Evolutionary conservation across 768 basidiomycete genomes (phyloP).

Genomic region (Kwoniella bestiolae): DNA sequence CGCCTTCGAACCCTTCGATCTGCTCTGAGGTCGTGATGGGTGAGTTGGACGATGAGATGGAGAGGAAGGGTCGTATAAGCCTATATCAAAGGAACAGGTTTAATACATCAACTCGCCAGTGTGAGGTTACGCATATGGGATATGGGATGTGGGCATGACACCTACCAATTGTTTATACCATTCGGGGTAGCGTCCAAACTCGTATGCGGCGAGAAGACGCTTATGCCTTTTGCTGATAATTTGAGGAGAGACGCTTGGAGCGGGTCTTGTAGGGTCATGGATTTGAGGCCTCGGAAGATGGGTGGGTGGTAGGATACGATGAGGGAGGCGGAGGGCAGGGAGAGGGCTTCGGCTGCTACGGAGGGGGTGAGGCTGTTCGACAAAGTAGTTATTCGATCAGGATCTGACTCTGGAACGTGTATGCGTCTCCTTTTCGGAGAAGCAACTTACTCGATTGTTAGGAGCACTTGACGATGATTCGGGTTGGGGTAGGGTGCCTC

Average conservation of each 20-base stretch:
- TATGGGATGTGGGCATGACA: neutral
- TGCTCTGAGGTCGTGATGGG: slow-evolving; percentile 32
- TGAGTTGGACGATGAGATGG: slow-evolving; percentile 16
- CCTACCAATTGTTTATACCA: slow-evolving; percentile 85
- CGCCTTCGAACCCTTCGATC: slow-evolving; percentile 50
- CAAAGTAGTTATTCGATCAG: no score
- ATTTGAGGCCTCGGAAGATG: slow-evolving; percentile 69
- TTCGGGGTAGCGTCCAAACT: slow-evolving; percentile 80
- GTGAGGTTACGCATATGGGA: neutral
- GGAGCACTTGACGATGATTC: slow-evolving; percentile 63
- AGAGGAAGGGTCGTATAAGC: slow-evolving; percentile 45
- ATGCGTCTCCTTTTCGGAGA: slow-evolving; percentile 7
- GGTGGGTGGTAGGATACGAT: slow-evolving; percentile 57
- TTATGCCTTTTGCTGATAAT: slow-evolving; percentile 80
- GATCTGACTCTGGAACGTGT: no score
- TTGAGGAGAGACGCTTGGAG: slow-evolving; percentile 78
- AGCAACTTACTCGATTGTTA: slow-evolving; percentile 71
- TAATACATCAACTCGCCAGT: neutral
- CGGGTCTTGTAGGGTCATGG: slow-evolving; percentile 75
- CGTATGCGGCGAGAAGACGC: slow-evolving; percentile 85
- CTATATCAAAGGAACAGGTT: slow-evolving; percentile 21
- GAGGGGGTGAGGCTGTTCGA: no score
- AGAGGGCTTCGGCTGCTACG: slow-evolving; percentile 56
- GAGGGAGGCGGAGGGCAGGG: slow-evolving; percentile 42
- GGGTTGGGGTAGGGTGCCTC: slow-evolving; percentile 60